Conservation (phyloP, 805 yeast species). For the Kodamaea nitidulidarum region DNA sequence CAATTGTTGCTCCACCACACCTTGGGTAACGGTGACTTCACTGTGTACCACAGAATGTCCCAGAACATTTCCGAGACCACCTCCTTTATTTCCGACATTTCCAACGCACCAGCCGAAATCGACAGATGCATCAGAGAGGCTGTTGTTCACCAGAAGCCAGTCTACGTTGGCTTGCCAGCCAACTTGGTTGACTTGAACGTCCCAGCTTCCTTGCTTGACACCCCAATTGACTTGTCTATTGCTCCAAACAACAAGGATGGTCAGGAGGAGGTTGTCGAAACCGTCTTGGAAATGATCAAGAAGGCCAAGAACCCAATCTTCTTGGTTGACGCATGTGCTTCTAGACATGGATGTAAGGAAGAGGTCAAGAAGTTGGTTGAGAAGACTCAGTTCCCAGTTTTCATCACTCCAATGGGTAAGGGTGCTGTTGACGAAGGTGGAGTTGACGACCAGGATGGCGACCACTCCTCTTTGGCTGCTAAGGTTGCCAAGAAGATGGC, state of each 20-base stretch:
- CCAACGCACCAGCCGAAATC: slow-evolving; percentile 28
- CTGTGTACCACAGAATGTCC: slow-evolving; percentile 36
- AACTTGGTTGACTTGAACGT: slow-evolving; percentile 33
- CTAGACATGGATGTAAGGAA: slow-evolving; percentile 23
- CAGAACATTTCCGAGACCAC: slow-evolving; percentile 30
- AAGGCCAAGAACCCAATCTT: slow-evolving; percentile 24
- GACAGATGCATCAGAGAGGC: slow-evolving; percentile 33
- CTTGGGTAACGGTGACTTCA: slow-evolving; percentile 41
- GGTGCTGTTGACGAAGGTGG: slow-evolving; percentile 22
- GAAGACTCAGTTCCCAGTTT: slow-evolving; percentile 26
- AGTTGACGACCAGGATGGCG: slow-evolving; percentile 7
- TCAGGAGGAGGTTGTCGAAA: slow-evolving; percentile 28
- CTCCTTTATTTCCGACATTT: slow-evolving; percentile 25
- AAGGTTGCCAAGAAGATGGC: slow-evolving; percentile 9
- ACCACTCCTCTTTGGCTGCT: slow-evolving; percentile 15
- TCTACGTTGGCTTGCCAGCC: slow-evolving; percentile 33
- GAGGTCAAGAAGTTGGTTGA: slow-evolving; percentile 24
- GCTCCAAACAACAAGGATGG: slow-evolving; percentile 28
- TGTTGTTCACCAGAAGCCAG: slow-evolving; percentile 31
- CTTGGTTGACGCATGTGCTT: slow-evolving; percentile 31
- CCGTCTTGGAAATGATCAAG: slow-evolving; percentile 21
- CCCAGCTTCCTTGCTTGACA: slow-evolving; percentile 25
- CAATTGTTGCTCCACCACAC: slow-evolving; percentile 41
- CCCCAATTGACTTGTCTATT: slow-evolving; percentile 27
- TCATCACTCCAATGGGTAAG: slow-evolving; percentile 30